Base-by-base conservation (phyloP, 2,329 filamentous ascomycete species). In the Blumeria graminis region DNA sequence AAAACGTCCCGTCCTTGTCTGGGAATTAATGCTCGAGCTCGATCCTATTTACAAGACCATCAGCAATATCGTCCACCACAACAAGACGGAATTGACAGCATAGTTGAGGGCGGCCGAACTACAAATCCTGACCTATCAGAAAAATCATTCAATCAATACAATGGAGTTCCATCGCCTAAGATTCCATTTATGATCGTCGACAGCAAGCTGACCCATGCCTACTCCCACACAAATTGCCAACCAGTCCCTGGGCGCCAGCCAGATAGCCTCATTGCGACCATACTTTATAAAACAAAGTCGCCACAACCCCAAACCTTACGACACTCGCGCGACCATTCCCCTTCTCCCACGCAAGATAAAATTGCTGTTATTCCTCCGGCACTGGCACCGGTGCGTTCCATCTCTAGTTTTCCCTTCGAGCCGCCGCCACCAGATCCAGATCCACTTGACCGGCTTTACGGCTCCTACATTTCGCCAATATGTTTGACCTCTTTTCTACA, bases 401-500 rank as follows among this genome's bases (percentile, higher is more conserved):
- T 75, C 57, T 73, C 76, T n/a, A 70, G 71, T 60, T 80, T 80
- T 62, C 77, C 79, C 28, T 71, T 81, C 55, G 76, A 82, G 65
- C 72, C 78, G 58, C 71, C 73, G 53, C 60, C 68, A 56, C 68
- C 72, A 62, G 73, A 79, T 64, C 68, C 75, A 62, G 72, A 81
- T 67, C 71, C 78, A 57, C 73, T 81, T 55, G 78, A 82, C 63
- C 77, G 80, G 59, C 72, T 82, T 16, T 82, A 82, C 62, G 79
- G 79, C 59, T 79, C 76, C 18, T 80, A 80, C 63, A 75, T 82
- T 64, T 81, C 78, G 16, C 77, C 78, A 6, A 71, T 82, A 58
- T 82, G 79, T 68, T 74, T 81, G 59, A 78, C 78, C 9, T 78
- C 78, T 13, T 82, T 82, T 65, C 71, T 82, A 22, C 77, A 81